phyloP scores from a whole-genome alignment of 2,329 filamentous ascomycete genomes.

The Parastagonospora nodorum region DNA sequence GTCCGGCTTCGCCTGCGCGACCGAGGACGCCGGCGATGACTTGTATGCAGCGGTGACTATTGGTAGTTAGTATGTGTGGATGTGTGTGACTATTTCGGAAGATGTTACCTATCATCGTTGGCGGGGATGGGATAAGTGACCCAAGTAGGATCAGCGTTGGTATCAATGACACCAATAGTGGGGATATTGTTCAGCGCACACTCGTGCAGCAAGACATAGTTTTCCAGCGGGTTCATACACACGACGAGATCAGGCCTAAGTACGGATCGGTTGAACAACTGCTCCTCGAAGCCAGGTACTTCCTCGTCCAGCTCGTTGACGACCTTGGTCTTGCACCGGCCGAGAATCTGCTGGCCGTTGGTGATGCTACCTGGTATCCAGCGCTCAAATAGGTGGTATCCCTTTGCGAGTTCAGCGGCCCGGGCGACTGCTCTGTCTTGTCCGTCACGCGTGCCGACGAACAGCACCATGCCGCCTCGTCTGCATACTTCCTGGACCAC shows the following conservation, averaged over 20 bases:
- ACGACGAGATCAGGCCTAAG: constrained; percentile 89
- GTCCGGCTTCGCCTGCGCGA: constrained; percentile 79
- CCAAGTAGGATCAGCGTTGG: constrained; percentile 87
- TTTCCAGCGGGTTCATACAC: constrained; percentile 90
- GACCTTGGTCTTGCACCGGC: constrained; percentile 70
- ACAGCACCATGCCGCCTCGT: constrained; percentile 82
- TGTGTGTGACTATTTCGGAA: neutral
- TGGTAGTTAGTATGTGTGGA: constrained; percentile 7
- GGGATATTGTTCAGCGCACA: constrained; percentile 87
- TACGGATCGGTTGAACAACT: constrained; percentile 66
- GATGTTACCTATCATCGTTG: constrained; percentile 84
- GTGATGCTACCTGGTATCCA: constrained; percentile 94
- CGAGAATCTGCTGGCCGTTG: constrained; percentile 89
- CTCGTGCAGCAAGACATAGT: constrained; percentile 87
- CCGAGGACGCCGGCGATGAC: constrained; percentile 86
- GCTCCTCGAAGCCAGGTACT: constrained; percentile 67
- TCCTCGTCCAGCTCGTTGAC: constrained; percentile 75
- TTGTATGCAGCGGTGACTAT: constrained; percentile 77
- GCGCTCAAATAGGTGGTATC: constrained; percentile 87
- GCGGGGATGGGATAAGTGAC: constrained; percentile 96
- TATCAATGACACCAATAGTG: constrained; percentile 94
- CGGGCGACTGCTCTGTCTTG: constrained; percentile 81
- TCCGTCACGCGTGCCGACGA: constrained; percentile 83
- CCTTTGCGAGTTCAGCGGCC: constrained; percentile 76
- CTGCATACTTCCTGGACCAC: constrained; percentile 87